phyloP scores from a whole-genome alignment of 75 land plant genomes.

The Gnetum montanum region DNA sequence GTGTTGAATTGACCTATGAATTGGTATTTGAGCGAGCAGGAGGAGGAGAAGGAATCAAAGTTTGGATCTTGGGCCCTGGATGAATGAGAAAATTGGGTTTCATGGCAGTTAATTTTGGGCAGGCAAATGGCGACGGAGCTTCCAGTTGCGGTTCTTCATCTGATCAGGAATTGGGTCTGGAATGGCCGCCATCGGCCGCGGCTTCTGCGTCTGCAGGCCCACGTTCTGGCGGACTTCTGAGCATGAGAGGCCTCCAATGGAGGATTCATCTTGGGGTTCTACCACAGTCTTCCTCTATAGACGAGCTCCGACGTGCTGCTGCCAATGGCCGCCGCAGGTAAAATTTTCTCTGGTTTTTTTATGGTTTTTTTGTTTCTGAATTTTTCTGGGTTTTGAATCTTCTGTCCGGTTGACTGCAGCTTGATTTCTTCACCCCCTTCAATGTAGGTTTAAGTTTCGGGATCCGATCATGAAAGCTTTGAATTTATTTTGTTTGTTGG shows the following conservation, averaged over 20 bases:
- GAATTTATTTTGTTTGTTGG: neutral
- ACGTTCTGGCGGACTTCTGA: neutral
- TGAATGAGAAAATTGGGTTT: too few species aligned
- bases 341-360: neutral
- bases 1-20: too few species aligned
- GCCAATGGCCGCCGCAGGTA: constrained; percentile 77
- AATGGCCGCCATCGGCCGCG: too few species aligned
- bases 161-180: too few species aligned
- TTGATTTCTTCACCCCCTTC: neutral
- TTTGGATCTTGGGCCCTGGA: too few species aligned
- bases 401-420: neutral
- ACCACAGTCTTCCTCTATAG: constrained; percentile 35
- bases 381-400: neutral
- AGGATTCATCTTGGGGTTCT: constrained; percentile 58
- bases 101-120: too few species aligned
- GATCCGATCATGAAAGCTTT: neutral
- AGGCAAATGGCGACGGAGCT: too few species aligned
- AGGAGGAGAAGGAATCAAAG: too few species aligned
- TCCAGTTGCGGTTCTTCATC: too few species aligned
- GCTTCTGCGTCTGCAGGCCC: too few species aligned
- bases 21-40: too few species aligned
- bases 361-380: neutral
- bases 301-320: constrained; percentile 56
- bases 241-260: constrained; percentile 64
- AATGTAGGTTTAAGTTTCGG: neutral